Evolutionary conservation across 2,329 filamentous ascomycete species (phyloP), one percentile per base, ranked within the genome.

Genomic region (Pestalotiopsis sp.): DNA sequence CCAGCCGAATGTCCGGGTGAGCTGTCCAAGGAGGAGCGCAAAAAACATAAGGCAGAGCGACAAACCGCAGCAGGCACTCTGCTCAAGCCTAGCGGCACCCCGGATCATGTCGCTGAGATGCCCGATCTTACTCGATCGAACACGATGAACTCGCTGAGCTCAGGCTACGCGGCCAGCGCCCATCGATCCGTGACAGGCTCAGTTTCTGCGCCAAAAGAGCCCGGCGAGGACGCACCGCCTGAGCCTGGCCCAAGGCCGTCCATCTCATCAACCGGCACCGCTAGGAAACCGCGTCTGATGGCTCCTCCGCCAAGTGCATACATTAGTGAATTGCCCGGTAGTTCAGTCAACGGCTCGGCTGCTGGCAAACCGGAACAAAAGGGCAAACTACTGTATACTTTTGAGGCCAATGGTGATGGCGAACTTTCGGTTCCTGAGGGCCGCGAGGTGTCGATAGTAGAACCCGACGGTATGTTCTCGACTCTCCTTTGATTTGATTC

Each of bases 1-100:
- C 94, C 96, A 0, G 93, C 96, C 7, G 94, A 97, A 78, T 99
- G 96, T 77, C 96, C 96, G 0, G 96, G 96, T 64, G 96, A 98
- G 77, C 90, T 96, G 78, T 91, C 87, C 71, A 99, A 98, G 81
- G 96, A 98, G 71, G 95, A 97, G 75, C 95, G 91, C 83, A 99
- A 98, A 85, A 97, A 95, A 76, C 86, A 97, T 74, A 98, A 98
- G 81, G 87, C 88, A 57, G 92, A 95, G 78, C 89, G 95, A 70
- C 95, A 98, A 81, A 91, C 93, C 69, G 86, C 91, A 4, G 92
- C 95, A 13, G 93, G 91, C 75, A 83, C 89, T 39, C 78, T 88
- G 27, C 78, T 89, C 6, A 84, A 83, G 56, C 84, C 88, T 23
- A 78, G 81, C n/a, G 82, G 81, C n/a, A 78, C 83, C 6, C 76